phyloP scores from a whole-genome alignment of 2,329 filamentous ascomycete species.

The Talaromyces atroroseus region DNA sequence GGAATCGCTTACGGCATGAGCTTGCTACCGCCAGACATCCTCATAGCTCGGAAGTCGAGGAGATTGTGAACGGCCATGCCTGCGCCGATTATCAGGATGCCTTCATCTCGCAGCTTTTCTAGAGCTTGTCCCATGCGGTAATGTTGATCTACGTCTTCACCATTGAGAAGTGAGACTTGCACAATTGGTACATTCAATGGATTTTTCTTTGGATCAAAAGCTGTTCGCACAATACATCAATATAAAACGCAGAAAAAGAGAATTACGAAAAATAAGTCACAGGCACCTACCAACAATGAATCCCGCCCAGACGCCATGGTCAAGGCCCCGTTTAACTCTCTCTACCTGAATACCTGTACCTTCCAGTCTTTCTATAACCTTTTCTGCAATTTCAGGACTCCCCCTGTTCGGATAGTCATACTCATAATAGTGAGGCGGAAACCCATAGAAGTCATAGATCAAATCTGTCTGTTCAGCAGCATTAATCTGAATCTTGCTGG shows the following conservation, averaged over 20 bases:
- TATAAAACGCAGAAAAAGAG: background rate
- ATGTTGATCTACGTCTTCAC: slow-evolving; percentile 60
- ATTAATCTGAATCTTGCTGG: slow-evolving; percentile 58
- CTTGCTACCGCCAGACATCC: background rate
- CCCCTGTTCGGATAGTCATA: slow-evolving; percentile 62
- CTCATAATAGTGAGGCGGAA: slow-evolving; percentile 64
- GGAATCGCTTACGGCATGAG: slow-evolving; percentile 9
- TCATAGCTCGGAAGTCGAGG: slow-evolving; percentile 44
- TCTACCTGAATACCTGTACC: slow-evolving; percentile 55
- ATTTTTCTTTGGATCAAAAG: slow-evolving; percentile 58
- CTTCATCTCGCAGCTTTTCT: slow-evolving; percentile 59
- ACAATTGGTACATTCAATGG: slow-evolving; percentile 63
- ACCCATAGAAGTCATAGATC: slow-evolving; percentile 72
- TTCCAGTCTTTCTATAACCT: slow-evolving; percentile 52
- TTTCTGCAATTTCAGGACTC: slow-evolving; percentile 53
- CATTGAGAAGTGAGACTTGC: slow-evolving; percentile 64
- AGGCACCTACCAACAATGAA: slow-evolving; percentile 49
- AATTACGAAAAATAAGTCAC: slow-evolving; percentile 4
- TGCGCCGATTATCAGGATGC: slow-evolving; percentile 62
- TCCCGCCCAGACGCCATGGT: slow-evolving; percentile 70
- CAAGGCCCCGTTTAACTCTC: slow-evolving; percentile 59
- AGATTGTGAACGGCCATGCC: slow-evolving; percentile 73
- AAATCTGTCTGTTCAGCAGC: slow-evolving; percentile 58
- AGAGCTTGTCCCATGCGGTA: slow-evolving; percentile 64
- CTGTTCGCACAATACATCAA: slow-evolving; percentile 24